A percentile compares a stretch with the other conserved stretches of the same genome.
Conservation (phyloP, 306 rosid genomes). For the cucumber (Cucumis sativus) region DNA sequence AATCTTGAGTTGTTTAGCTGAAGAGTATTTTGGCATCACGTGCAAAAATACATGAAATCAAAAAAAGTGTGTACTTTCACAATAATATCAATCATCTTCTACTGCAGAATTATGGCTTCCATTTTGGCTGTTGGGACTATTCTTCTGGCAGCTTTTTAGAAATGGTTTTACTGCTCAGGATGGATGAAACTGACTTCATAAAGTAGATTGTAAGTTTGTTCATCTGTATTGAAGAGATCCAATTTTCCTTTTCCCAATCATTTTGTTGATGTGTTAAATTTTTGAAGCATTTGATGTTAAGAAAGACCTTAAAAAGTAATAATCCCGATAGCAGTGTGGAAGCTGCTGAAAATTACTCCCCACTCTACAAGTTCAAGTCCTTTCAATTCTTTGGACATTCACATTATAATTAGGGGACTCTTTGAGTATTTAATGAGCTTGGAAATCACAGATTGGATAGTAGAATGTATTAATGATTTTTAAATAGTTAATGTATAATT, state of each 20-base stretch:
- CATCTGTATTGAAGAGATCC: slow-evolving; percentile 26
- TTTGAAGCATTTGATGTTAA: slow-evolving; percentile 7
- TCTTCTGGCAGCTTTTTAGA: slow-evolving; percentile 16
- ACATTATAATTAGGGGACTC: background rate
- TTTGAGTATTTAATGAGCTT: background rate
- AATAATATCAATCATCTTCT: slow-evolving; percentile 50
- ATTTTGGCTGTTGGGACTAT: slow-evolving; percentile 16
- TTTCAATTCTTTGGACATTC: background rate
- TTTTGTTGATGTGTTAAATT: slow-evolving; percentile 5
- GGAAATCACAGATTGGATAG: background rate
- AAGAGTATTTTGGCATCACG: slow-evolving; percentile 21
- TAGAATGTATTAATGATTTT: background rate
- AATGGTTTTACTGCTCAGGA: slow-evolving; percentile 20
- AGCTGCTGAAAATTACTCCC: background rate
- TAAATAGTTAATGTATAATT: too few species aligned
- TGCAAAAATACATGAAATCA: slow-evolving; percentile 23
- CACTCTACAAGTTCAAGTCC: background rate
- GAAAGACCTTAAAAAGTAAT: background rate
- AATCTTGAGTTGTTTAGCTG: slow-evolving; percentile 26
- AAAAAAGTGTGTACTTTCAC: slow-evolving; percentile 42
- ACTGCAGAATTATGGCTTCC: slow-evolving; percentile 28
- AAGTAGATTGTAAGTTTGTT: slow-evolving; percentile 24
- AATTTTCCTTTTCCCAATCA: background rate
- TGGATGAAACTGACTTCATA: slow-evolving; percentile 15
- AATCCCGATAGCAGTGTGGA: background rate